Evolutionary conservation across 495 filamentous ascomycete genomes (phyloP).

Genomic region (Daldinia grandis): DNA sequence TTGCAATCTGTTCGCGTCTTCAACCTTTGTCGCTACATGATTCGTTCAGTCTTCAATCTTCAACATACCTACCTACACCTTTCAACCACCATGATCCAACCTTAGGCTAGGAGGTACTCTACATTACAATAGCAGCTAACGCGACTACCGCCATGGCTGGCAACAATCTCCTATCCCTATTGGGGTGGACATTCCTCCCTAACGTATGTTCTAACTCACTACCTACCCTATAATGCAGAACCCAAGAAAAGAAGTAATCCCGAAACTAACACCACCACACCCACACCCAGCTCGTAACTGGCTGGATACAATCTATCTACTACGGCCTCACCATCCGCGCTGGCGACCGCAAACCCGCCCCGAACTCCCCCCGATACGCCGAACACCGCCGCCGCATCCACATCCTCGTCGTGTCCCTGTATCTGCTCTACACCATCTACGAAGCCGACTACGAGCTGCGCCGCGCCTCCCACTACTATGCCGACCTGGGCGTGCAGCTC

Average conservation of each 20-base stretch:
- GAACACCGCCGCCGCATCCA: slow-evolving; percentile 83
- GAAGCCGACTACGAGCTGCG: slow-evolving; percentile 86
- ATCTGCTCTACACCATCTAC: slow-evolving; percentile 93
- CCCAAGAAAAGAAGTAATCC: not conserved
- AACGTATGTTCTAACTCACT: slow-evolving; percentile 69
- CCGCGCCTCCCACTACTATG: slow-evolving; percentile 77
- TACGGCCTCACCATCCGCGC: slow-evolving; percentile 92
- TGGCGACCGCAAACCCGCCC: slow-evolving; percentile 81
- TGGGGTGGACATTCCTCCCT: slow-evolving; percentile 84
- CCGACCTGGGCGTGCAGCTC: slow-evolving; percentile 71
- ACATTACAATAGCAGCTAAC: not conserved
- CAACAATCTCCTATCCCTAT: slow-evolving; percentile 68
- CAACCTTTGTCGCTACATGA: not conserved
- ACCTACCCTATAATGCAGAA: too few species aligned
- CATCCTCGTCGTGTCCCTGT: slow-evolving; percentile 78
- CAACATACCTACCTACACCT: not conserved
- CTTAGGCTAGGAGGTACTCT: too few species aligned
- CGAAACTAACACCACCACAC: not conserved
- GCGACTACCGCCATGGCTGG: slow-evolving; percentile 38
- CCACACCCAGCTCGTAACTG: slow-evolving; percentile 71
- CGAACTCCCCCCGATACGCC: slow-evolving; percentile 71
- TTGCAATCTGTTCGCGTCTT: not conserved
- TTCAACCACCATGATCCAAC: slow-evolving; percentile 29
- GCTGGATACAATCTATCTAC: slow-evolving; percentile 80
- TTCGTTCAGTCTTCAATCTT: not conserved